Evolutionary conservation across 352 stramenopile genomes (phyloP), one percentile per base, ranked within the genome.

Genomic region (Phytophthora sansomeana): DNA sequence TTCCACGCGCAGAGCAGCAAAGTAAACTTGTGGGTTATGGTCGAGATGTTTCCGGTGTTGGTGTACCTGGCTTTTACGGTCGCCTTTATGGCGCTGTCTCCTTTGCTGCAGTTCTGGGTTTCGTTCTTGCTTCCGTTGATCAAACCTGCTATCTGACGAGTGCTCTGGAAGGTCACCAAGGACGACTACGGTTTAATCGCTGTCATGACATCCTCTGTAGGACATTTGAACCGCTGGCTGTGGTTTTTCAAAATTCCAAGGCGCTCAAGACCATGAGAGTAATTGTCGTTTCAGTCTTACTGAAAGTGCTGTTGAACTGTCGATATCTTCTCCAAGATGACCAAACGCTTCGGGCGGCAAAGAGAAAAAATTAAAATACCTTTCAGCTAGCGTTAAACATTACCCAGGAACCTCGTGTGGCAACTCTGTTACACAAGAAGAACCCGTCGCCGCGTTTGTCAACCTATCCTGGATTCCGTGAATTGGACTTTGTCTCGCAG

Each of bases 181-280:
- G 26, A 62, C 6, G 44, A 75, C n/a, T 47, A 69, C 17, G 72
- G 80, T 44, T 26, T 75, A 1, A 64, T 59, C 0, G 44, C 36
- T 4, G 67, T 70, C 42, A 58, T 55, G 35, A 66, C 33, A 13
- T 36, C 19, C 32, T 64, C 56, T 0, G 67, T 67, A 4, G 41
- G 55, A 1, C 71, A 80, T 30, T 36, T 78, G 3, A 74, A 80
- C 47, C 75, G 80, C 58, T 58, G 0, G 63, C 50, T 0, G 58
- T 57, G 43, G 74, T 56, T 9, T 41, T 83, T 1, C 71, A 83
- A 50, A 76, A 63, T 26, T 54, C 71, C 33, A 75, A 77, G 35
- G 76, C 75, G 4, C 21, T 60, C 1, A 44, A 51, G 3, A 74
- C 64, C 4, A 47, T 83, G n/a, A 24, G 42, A 2, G 33, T 73